phyloP scores from a whole-genome alignment of 2,329 filamentous ascomycete genomes.

The Cercospora nicotianae region DNA sequence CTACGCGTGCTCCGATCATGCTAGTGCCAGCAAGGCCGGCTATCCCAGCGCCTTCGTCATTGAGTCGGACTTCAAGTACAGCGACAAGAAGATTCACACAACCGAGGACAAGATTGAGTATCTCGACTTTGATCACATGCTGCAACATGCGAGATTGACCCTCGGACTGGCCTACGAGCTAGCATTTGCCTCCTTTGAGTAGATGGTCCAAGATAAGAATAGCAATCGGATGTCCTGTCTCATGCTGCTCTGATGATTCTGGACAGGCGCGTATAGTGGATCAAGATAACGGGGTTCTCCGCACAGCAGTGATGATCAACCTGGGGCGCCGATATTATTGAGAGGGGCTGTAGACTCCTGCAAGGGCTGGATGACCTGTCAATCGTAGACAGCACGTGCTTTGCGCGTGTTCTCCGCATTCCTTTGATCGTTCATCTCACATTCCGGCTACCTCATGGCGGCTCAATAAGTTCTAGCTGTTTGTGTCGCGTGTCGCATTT shows the following conservation, averaged over 20 bases:
- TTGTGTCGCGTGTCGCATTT: background rate
- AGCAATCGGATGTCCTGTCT: too few relatives aligned
- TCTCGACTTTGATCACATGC: slow-evolving; percentile 84
- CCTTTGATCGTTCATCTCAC: background rate
- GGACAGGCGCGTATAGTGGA: background rate
- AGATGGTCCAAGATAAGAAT: background rate
- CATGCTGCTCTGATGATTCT: background rate
- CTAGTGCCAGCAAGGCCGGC: slow-evolving; percentile 70
- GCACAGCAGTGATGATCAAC: background rate
- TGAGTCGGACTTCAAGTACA: slow-evolving; percentile 66
- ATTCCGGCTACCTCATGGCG: background rate
- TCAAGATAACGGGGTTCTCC: background rate
- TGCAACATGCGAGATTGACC: slow-evolving; percentile 84
- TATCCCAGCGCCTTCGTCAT: slow-evolving; percentile 77
- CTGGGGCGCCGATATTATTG: background rate
- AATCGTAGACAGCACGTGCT: slow-evolving; percentile 11
- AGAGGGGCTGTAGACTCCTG: background rate
- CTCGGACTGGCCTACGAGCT: slow-evolving; percentile 82
- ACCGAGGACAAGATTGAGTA: slow-evolving; percentile 70
- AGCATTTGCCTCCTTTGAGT: slow-evolving; percentile 69
- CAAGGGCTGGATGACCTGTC: slow-evolving; percentile 10
- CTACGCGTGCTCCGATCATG: slow-evolving; percentile 65
- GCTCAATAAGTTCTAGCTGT: background rate
- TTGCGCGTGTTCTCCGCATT: slow-evolving; percentile 15
- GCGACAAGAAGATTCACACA: slow-evolving; percentile 64